Base-by-base conservation (phyloP, 139 green algal species). In the Ostreobium quekettii region DNA sequence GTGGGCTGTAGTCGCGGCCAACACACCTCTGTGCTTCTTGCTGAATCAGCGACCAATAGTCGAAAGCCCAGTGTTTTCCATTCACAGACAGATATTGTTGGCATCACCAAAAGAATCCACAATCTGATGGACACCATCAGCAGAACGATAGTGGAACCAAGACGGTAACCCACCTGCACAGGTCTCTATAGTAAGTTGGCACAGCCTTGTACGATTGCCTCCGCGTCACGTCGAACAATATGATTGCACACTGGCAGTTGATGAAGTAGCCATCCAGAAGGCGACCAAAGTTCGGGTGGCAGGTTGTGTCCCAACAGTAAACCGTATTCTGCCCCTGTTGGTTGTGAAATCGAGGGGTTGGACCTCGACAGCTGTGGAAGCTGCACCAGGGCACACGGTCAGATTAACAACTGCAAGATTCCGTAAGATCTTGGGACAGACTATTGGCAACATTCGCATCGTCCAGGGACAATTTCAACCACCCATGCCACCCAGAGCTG, bases 141-240 rank as follows among this genome's bases (percentile, higher is more conserved):
- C n/a, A n/a, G n/a, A n/a, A n/a, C n/a, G n/a, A n/a, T n/a, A n/a
- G n/a, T n/a, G n/a, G n/a, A n/a, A n/a, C n/a, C n/a, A n/a, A 26
- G 42, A 53, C 42, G 15, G 19, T 8, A 49, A 8, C 70, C 11
- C 53, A 88, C 80, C 85, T 79, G 86, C 91, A 97, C 26, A 99
- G 80, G 72, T 99, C 95, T 31, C 95, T 84, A 80, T 98, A 92
- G 93, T 93, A 99, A 19, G 90, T 97, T 57, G 95, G 95, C 22
- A 99, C 93, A 76, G 97, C 98, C 89, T 99, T 99, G 85, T 99
- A 99, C 35, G 95, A 98, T 47, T 97, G 82, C 35, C 95, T 86
- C 15, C 89, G 96, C 1, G 95, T 99, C n/a, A 99, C 95, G 77
- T 99, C 95, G 83, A 99, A 99, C 94, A 99, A 98, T 83, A 99